phyloP scores from a whole-genome alignment of 2,329 filamentous ascomycete genomes.

The Paecilomyces dactylethromorphus region DNA sequence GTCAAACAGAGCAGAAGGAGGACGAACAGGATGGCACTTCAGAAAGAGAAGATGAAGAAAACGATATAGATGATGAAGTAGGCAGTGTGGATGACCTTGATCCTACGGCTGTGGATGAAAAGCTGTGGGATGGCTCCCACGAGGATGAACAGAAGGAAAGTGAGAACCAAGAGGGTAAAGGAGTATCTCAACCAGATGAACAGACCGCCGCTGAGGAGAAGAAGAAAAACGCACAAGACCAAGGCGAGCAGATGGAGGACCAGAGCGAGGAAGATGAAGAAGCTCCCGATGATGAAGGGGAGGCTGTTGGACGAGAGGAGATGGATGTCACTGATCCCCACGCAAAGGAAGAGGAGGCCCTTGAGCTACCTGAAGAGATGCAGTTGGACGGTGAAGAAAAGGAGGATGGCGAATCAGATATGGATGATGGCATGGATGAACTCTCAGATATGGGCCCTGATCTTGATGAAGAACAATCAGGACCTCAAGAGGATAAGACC shows the following conservation, averaged over 20 bases:
- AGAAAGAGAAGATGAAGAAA: conserved; percentile 58
- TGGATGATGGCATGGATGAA: conserved; percentile 42
- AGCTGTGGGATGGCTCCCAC: conserved; percentile 88
- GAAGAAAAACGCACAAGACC: conserved; percentile 30
- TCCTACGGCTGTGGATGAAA: conserved; percentile 87
- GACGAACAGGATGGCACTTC: conserved; percentile 55
- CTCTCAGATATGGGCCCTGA: conserved; percentile 37
- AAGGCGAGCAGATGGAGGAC: background rate
- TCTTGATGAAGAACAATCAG: conserved; percentile 25
- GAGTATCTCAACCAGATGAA: conserved; percentile 48
- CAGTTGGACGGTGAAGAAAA: conserved; percentile 66
- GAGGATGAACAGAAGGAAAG: conserved; percentile 63
- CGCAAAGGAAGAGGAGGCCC: conserved; percentile 70
- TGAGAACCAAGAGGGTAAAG: conserved; percentile 64
- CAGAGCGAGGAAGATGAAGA: conserved; percentile 40
- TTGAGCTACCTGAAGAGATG: conserved; percentile 84
- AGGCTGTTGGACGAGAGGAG: conserved; percentile 57
- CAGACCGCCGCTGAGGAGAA: conserved; percentile 56
- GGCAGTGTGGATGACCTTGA: conserved; percentile 89
- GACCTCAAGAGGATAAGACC: conserved; percentile 22
- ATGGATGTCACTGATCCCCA: conserved; percentile 65
- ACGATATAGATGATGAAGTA: conserved; percentile 78
- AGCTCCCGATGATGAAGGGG: conserved; percentile 51
- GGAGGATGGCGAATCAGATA: conserved; percentile 48
- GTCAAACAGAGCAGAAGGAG: conserved; percentile 45